Conservation (phyloP, 768 basidiomycete genomes). For the Amanita jacksonii region DNA sequence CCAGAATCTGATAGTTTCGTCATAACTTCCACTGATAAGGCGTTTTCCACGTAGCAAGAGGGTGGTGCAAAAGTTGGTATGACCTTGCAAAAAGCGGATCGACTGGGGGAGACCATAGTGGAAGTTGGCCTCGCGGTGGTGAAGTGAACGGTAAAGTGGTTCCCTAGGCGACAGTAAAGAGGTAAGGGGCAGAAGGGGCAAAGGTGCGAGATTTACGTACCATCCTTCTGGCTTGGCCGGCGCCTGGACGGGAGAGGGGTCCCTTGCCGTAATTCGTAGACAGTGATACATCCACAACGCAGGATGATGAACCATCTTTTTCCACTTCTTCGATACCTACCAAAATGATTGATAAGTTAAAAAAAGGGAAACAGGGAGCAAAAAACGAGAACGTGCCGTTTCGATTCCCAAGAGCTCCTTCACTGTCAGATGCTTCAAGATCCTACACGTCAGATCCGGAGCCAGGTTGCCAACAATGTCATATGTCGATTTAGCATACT, state of each 20-base stretch:
- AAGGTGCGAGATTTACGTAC: conserved; percentile 27
- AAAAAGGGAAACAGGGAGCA: conserved; percentile 5
- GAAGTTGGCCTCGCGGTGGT: conserved; percentile 84
- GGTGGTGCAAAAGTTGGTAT: conserved; percentile 84
- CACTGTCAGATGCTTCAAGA: conserved; percentile 48
- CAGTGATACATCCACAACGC: conserved; percentile 74
- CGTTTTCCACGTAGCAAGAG: conserved; percentile 68
- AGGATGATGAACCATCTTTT: conserved; percentile 44
- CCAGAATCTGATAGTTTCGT: conserved; percentile 91
- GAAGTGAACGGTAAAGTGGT: conserved; percentile 68
- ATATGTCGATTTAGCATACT: conserved; percentile 74
- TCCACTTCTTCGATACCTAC: conserved; percentile 40
- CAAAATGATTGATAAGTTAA: conserved; percentile 25
- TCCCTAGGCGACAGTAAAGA: conserved; percentile 25
- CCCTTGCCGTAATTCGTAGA: conserved; percentile 58
- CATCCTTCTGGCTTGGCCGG: conserved; percentile 65
- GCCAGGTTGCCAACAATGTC: conserved; percentile 71
- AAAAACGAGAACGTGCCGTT: conserved; percentile 28
- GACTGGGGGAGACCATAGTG: conserved; percentile 63
- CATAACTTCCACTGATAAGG: conserved; percentile 84
- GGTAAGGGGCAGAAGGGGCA: background rate
- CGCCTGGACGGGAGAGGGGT: conserved; percentile 55
- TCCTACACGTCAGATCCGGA: conserved; percentile 51
- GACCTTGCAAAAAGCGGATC: conserved; percentile 70
- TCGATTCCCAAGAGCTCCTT: conserved; percentile 53